A percentile compares a stretch with the other conserved stretches of the same genome.
These are phyloP conservation scores for Immersiporthe knoxdaviesiana DNA, from an alignment of 2,329 filamentous ascomycete species.

Conservation along the genomic window DNA sequence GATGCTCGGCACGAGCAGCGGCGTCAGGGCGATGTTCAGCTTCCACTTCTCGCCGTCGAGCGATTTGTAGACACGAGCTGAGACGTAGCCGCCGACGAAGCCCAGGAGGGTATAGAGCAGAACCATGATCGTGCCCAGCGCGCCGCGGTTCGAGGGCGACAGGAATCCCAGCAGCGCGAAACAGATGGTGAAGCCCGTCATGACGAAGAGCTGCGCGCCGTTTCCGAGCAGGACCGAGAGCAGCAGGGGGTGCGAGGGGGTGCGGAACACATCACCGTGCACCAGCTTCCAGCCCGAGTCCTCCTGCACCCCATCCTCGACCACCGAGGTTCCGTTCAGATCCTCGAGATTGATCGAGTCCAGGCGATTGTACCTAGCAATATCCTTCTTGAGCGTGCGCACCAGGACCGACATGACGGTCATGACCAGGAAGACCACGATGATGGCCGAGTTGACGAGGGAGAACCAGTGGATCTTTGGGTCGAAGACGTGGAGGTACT, in stretches of 20 bases:
- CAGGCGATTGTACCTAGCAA: constrained; percentile 92
- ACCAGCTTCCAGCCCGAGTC: constrained; percentile 99
- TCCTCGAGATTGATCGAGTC: constrained; percentile 92
- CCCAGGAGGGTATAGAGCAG: constrained; percentile 92
- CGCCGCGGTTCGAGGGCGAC: constrained; percentile 93
- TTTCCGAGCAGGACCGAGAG: constrained; percentile 89
- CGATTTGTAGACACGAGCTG: constrained; percentile 89
- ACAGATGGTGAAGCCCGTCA: constrained; percentile 91
- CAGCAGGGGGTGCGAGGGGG: constrained; percentile 79
- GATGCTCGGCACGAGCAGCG: constrained; percentile 79
- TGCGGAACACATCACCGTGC: constrained; percentile 95
- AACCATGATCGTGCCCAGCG: constrained; percentile 89
- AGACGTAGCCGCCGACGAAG: constrained; percentile 89
- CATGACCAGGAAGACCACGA: constrained; percentile 87
- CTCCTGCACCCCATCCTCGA: constrained; percentile 93
- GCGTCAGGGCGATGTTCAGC: constrained; percentile 86
- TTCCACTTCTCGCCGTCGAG: constrained; percentile 95
- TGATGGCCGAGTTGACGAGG: constrained; percentile 91
- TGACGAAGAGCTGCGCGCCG: constrained; percentile 94
- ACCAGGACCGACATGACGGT: constrained; percentile 93
- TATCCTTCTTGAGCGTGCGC: constrained; percentile 89
- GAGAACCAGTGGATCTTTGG: constrained; percentile 99
- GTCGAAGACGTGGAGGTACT: constrained; percentile 95
- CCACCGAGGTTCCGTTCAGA: constrained; percentile 73
- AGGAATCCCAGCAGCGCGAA: constrained; percentile 95